These are phyloP conservation scores for Eutypa lata DNA, from an alignment of 2,329 filamentous ascomycete genomes.

Conservation along the genomic window DNA sequence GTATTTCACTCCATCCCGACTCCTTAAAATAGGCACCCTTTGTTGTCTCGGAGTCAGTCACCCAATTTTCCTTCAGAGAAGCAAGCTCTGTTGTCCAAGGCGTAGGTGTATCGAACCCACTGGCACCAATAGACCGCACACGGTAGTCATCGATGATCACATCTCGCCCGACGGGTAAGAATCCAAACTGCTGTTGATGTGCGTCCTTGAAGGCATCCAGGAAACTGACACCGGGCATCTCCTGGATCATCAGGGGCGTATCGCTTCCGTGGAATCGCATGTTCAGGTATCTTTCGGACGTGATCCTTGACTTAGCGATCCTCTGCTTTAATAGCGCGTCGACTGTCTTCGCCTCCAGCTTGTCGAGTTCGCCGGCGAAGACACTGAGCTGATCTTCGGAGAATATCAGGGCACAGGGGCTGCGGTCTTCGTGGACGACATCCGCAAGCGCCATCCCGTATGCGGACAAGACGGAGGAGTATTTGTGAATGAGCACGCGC, in stretches of 20 bases:
- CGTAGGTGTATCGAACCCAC: constrained; percentile 1
- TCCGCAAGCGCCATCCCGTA: constrained; percentile 38
- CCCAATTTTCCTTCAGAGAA: not conserved
- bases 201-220: constrained; percentile 8
- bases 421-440: constrained; percentile 13
- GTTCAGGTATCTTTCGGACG: constrained; percentile 17
- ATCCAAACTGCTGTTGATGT: constrained; percentile 11
- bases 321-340: constrained; percentile 11
- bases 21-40: constrained; percentile 6
- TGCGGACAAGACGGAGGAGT: constrained; percentile 33
- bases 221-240: constrained; percentile 7
- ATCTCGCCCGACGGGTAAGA: constrained; percentile 6
- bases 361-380: constrained; percentile 5
- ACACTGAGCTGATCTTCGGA: constrained; percentile 4
- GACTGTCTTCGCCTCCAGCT: constrained; percentile 9
- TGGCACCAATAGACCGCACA: constrained; percentile 5
- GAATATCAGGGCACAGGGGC: constrained; percentile 11
- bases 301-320: constrained; percentile 7
- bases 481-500: constrained; percentile 39
- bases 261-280: constrained; percentile 19
- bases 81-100: constrained; percentile 9
- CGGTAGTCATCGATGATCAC: constrained; percentile 7
- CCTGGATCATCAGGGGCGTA: constrained; percentile 14
- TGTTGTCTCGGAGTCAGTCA: not conserved
- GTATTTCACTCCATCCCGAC: constrained; percentile 8